Base-by-base conservation (phyloP, 2,329 filamentous ascomycete species). In the Berkeleyomyces rouxiae region DNA sequence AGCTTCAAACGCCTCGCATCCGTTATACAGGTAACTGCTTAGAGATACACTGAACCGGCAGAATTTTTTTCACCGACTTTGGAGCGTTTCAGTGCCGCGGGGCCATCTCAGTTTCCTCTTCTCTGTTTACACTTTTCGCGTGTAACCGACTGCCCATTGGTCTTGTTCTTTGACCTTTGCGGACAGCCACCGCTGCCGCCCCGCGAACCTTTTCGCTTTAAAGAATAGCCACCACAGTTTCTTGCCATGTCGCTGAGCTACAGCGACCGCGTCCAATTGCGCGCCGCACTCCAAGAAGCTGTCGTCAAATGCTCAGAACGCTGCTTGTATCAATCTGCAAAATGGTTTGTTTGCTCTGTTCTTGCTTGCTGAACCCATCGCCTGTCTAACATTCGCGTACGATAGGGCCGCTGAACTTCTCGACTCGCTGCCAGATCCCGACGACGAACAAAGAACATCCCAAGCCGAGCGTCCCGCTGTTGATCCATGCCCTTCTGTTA, bases 251-350 rank as follows among this genome's bases (percentile, higher is more conserved):
- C 63, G 36, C 63, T 63, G 46, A 62, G 53, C 43, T 49, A 51
- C 49, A 62, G 60, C 33, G 63, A 65, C 33, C 61, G 60, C n/a
- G 37, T 61, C 31, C 57, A 65, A 31, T 58, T 62, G 65, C 83
- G 86, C 70, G 80, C 79, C 44, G 83, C 88, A 42, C 79, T 96
- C 51, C 89, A 95, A 72, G 86, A 90, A 69, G 90, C 92, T 39
- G 86, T 93, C 2, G 80, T 93, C 33, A 90, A 90, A 71, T 97
- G 91, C 75, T 95, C 90, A 1, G 93, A 99, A 72, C 80, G 93
- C 72, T 96, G 93, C 72, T 81, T 99, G 10, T 97, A 96, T 70
- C 91, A 96, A 70, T 93, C 92, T 5, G 86, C 93, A 37, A 97
- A 97, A 83, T 99, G 93, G 93, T 96, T 72, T 63, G 69, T 58